Evolutionary conservation across 352 stramenopile species (phyloP), one percentile per base, ranked within the genome.

Genomic region (Globisporangium orthogonon): DNA sequence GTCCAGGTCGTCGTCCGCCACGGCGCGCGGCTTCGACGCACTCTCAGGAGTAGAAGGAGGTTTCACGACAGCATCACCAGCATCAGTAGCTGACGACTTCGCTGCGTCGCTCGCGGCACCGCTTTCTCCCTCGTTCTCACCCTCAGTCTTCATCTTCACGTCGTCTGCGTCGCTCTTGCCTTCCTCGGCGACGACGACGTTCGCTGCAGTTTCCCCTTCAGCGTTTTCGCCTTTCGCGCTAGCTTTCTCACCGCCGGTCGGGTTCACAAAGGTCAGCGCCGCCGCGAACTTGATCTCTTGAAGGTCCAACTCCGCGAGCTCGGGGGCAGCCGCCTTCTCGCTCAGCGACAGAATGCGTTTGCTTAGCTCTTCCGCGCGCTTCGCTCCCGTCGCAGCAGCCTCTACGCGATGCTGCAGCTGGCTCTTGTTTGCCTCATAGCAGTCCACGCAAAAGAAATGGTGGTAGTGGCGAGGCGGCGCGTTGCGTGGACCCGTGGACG

Each of bases 201-300:
- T 35, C 7, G 41, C 3, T 44, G 28, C 17, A 1, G 50, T 35
- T 11, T 29, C 40, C n/a, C n/a, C n/a, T 44, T 60, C 52, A 1
- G 70, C 69, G 51, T 70, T 50, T 1, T 46, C 58, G 0, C 62
- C 39, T 28, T 61, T 63, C n/a, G 48, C 60, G 29, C 62, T 41
- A 14, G 55, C 39, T 14, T 66, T 62, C 13, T 58, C 60, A 3
- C 61, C 63, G 39, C 68, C 66, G 10, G 62, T 58, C 11, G 72
- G 67, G 60, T 91, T 71, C 3, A 90, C 82, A 67, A 79, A 88
- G 14, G 58, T 66, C 7, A 94, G 60, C 3, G 55, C 47, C 11
- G 74, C 62, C 39, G 87, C 75, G 44, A 85, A 92, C 67, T 91
- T 92, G 47, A 94, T 76, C 55, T 92, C 85, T 54, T 92, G 80